Conservation (phyloP, 371 early-diverging fungal species). For the Batkoa obscura region DNA sequence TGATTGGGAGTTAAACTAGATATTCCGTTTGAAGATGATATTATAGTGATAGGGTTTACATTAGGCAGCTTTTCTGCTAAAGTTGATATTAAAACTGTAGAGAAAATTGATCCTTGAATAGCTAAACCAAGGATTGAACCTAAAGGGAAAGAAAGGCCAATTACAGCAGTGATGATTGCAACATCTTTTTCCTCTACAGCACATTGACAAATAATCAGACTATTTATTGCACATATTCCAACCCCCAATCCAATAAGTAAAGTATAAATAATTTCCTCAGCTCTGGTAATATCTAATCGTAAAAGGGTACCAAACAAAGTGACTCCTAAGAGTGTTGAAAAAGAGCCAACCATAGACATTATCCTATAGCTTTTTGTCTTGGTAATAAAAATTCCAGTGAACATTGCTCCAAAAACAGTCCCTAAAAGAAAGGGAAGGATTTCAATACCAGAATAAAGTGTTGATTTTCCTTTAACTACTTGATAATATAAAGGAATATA, state of each 20-base stretch:
- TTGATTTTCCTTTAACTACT: conserved; percentile 31
- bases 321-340: conserved; percentile 19
- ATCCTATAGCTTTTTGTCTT: conserved; percentile 16
- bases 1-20: background rate
- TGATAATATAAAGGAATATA: conserved; percentile 29
- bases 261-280: conserved; percentile 20
- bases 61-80: background rate
- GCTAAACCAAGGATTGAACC: conserved; percentile 33
- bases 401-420: conserved; percentile 13
- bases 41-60: background rate
- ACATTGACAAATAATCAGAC: conserved; percentile 26
- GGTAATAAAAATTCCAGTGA: conserved; percentile 13
- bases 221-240: conserved; percentile 15
- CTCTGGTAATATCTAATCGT: background rate
- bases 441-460: conserved; percentile 36
- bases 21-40: background rate
- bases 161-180: conserved; percentile 23
- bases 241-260: conserved; percentile 26
- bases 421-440: conserved; percentile 30
- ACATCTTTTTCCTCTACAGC: conserved; percentile 17
- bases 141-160: conserved; percentile 21
- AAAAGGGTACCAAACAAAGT: background rate
- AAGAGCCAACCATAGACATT: conserved; percentile 19
- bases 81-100: conserved; percentile 13
- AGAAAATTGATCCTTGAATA: conserved; percentile 24